These are phyloP conservation scores for Lentinula raphanica DNA, from an alignment of 768 basidiomycete species.

Conservation along the genomic window DNA sequence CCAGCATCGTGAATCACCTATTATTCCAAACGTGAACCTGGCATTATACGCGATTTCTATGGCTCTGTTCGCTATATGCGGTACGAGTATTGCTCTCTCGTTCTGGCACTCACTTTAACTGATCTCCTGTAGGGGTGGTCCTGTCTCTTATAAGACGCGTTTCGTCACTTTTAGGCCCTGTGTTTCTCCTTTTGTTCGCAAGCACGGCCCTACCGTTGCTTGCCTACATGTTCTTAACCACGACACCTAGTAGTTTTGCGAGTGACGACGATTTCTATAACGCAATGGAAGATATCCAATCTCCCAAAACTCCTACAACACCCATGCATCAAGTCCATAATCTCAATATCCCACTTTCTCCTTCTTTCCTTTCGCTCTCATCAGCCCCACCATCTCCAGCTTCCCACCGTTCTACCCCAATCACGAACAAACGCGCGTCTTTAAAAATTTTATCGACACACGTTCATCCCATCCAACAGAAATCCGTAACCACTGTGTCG, in stretches of 20 bases:
- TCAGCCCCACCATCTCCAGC: not conserved
- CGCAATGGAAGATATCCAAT: not conserved
- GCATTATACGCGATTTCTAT: not conserved
- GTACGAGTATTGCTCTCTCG: not conserved
- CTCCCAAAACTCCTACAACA: not conserved
- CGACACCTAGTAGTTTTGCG: not conserved
- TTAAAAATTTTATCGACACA: not conserved
- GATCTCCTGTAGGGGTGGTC: not conserved
- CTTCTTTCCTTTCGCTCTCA: not conserved
- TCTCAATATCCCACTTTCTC: not conserved
- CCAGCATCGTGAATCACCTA: not conserved
- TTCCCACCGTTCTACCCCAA: not conserved
- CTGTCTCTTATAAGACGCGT: not conserved
- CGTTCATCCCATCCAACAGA: not conserved
- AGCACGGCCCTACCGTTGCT: conserved; percentile 2
- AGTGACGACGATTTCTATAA: not conserved
- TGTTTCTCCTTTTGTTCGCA: not conserved
- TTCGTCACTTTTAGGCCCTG: not conserved
- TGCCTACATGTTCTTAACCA: not conserved
- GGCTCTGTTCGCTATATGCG: not conserved
- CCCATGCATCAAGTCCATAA: not conserved
- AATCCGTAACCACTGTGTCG: not conserved
- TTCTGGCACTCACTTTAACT: not conserved
- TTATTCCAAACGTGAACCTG: not conserved
- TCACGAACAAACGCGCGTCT: not conserved